phyloP scores from a whole-genome alignment of 2,329 filamentous ascomycete species.

The Fusarium cicatricum region DNA sequence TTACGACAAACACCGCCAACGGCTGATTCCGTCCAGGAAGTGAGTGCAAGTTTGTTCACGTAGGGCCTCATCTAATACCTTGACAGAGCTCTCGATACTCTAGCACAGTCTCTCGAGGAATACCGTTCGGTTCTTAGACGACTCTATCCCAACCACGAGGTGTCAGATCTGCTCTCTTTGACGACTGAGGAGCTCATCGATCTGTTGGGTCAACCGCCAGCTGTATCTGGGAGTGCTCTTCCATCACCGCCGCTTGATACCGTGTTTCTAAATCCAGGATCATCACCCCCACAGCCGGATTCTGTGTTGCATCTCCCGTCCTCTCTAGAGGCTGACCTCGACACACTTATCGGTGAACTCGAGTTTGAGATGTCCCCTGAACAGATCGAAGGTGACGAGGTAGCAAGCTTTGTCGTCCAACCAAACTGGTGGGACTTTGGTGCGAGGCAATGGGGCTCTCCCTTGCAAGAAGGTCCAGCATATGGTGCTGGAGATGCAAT shows the following conservation, averaged over 20 bases:
- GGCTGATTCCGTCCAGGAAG: conserved; percentile 81
- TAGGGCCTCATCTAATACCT: conserved; percentile 14
- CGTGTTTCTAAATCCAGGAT: conserved; percentile 57
- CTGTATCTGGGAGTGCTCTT: conserved; percentile 54
- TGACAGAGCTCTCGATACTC: conserved; percentile 65
- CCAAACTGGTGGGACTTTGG: conserved; percentile 30
- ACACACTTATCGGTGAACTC: conserved; percentile 32
- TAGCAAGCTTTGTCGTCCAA: conserved; percentile 19
- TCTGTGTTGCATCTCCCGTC: conserved; percentile 29
- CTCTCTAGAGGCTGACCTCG: conserved; percentile 33
- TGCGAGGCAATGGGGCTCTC: conserved; percentile 28
- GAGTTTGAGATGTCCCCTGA: conserved; percentile 32
- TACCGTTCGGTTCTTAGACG: conserved; percentile 55
- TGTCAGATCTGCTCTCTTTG: conserved; percentile 60
- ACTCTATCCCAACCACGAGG: conserved; percentile 66
- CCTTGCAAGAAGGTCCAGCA: conserved; percentile 19
- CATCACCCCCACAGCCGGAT: conserved; percentile 47
- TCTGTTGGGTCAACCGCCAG: conserved; percentile 59
- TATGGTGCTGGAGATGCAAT: conserved; percentile 15
- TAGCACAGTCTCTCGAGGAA: conserved; percentile 72
- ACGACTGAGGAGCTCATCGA: conserved; percentile 67
- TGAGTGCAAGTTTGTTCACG: conserved; percentile 50
- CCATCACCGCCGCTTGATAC: conserved; percentile 63
- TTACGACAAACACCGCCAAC: conserved; percentile 81
- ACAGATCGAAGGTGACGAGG: conserved; percentile 21